Evolutionary conservation across 176 grass and related monocot genomes (phyloP), one percentile per base, ranked within the genome.

Genomic region (Typha latifolia): DNA sequence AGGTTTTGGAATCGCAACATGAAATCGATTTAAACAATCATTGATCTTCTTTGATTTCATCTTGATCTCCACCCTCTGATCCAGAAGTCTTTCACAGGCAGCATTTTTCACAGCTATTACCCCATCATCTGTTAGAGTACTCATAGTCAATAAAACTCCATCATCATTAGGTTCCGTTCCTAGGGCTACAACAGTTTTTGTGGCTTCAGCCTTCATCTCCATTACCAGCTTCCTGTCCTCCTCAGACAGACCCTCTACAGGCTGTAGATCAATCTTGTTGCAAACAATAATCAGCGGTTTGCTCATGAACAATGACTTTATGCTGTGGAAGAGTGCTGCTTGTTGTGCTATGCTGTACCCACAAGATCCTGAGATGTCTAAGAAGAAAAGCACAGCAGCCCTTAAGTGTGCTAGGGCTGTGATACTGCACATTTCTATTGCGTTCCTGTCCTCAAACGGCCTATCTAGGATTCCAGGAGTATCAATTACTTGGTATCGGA

Each of bases 271-370:
- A 61, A 83, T 85, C 81, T 92, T 88, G 71, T 88, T 92, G 75
- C 89, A 92, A 32, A 92, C 81, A 71, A 92, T 77, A 67, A 88
- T 67, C 47, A 92, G 49, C 37, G 84, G 89, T 71, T 92, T 92
- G 49, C 85, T 88, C 81, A 92, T 84, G 72, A 92, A 92, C 68
- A 92, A 53, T 23, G 81, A 88, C 79, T 92, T 92, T 48, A 92
- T 92, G 68, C 89, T 92, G 62, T 88, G 84, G 53, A 92, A 92
- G 51, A 92, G 84, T 48, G 89, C 84, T 48, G 84, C 81, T 75
- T 92, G 89, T 55, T 92, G 89, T 6, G 64, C 75, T 14, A 92
- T 84, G 32, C 61, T 88, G 72, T 92, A 92, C 3, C 89, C 89
- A 82, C 89, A 92, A 43, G 89, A 88, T 22, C 84, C 89, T 52